A percentile compares a stretch with the other conserved stretches of the same genome.
phyloP scores from a whole-genome alignment of 805 yeast species.

The Nakazawaea molendinolei region DNA sequence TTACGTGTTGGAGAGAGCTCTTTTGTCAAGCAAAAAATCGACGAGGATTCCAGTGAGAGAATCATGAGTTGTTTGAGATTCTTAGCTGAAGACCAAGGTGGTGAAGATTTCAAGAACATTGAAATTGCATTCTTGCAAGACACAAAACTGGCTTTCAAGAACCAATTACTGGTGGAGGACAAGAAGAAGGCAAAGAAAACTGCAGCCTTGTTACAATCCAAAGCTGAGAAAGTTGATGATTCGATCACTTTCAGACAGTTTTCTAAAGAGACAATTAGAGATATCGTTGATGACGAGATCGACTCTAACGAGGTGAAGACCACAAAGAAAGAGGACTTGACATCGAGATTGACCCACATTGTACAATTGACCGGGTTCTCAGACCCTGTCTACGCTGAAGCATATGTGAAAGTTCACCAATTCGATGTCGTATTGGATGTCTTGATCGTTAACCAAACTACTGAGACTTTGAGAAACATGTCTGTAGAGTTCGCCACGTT shows the following conservation, averaged over 20 bases:
- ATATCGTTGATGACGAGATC: conserved; percentile 52
- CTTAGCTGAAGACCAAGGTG: conserved; percentile 58
- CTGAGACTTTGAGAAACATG: conserved; percentile 80
- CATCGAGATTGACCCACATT: conserved; percentile 81
- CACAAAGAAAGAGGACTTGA: conserved; percentile 48
- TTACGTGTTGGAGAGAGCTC: conserved; percentile 79
- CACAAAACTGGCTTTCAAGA: conserved; percentile 77
- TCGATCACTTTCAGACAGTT: conserved; percentile 76
- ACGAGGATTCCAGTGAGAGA: conserved; percentile 96
- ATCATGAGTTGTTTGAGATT: conserved; percentile 80
- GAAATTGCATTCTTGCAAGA: conserved; percentile 78
- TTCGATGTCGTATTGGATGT: conserved; percentile 94
- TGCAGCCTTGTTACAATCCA: conserved; percentile 50
- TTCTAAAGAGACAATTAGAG: conserved; percentile 37
- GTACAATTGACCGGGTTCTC: conserved; percentile 96
- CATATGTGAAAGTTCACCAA: conserved; percentile 92
- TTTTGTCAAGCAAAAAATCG: conserved; percentile 67
- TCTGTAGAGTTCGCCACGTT: conserved; percentile 93
- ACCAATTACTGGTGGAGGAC: conserved; percentile 58
- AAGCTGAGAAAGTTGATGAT: conserved; percentile 75
- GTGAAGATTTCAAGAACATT: conserved; percentile 31
- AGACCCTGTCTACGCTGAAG: conserved; percentile 97
- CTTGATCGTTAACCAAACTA: conserved; percentile 89
- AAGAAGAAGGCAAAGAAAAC: conserved; percentile 48
- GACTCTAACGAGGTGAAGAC: conserved; percentile 38